Conservation (phyloP, 2,329 filamentous ascomycete species). For the Aspergillus sp. region DNA sequence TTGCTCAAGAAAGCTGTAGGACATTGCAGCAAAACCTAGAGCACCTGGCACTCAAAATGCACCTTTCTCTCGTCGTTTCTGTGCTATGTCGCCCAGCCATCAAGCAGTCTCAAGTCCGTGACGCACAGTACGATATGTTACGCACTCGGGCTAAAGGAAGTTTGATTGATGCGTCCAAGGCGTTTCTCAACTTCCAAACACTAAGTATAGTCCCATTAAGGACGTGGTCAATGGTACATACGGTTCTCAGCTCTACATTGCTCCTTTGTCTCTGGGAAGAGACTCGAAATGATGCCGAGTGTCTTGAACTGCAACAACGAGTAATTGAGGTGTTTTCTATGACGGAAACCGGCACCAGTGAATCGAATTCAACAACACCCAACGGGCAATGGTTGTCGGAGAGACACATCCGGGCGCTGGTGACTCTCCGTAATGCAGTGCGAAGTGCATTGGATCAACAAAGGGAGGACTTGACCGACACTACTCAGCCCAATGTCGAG, state of each 20-base stretch:
- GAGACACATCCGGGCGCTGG: conserved; percentile 23
- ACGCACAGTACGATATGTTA: conserved; percentile 8
- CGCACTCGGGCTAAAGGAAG: conserved; percentile 19
- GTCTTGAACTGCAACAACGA: conserved; percentile 22
- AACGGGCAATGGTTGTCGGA: conserved; percentile 24
- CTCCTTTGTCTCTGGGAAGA: conserved; percentile 31
- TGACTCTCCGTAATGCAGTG: conserved; percentile 17
- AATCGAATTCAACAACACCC: conserved; percentile 8
- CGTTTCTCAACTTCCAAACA: conserved; percentile 28
- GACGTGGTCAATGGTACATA: conserved; percentile 32
- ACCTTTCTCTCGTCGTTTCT: conserved; percentile 52
- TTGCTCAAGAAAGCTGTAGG: conserved; percentile 35
- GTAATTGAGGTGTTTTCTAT: conserved; percentile 26
- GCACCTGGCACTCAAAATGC: conserved; percentile 52
- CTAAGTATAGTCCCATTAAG: conserved; percentile 25
- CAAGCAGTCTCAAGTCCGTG: conserved; percentile 23
- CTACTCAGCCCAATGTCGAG: background rate
- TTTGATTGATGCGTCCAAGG: conserved; percentile 22
- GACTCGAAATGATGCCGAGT: conserved; percentile 24
- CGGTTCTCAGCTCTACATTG: conserved; percentile 27
- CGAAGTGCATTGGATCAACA: conserved; percentile 11
- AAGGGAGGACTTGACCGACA: conserved; percentile 1
- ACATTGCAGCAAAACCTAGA: conserved; percentile 46
- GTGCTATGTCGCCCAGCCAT: conserved; percentile 55
- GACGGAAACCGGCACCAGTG: conserved; percentile 8